phyloP scores from a whole-genome alignment of 2,329 filamentous ascomycete species.

The Aspergillus cejpii region DNA sequence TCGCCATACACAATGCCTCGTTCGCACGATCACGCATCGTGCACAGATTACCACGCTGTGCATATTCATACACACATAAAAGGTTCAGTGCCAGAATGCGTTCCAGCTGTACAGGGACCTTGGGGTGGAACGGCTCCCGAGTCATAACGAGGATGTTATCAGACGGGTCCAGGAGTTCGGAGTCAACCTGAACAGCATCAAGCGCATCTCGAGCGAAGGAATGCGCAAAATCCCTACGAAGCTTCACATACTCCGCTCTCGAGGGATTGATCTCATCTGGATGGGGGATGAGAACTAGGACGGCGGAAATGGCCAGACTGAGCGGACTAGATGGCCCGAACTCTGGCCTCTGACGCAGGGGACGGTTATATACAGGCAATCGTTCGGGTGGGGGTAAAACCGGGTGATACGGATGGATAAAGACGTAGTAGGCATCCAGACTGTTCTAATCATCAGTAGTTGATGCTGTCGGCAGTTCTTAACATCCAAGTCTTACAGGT shows the following conservation, averaged over 20 bases:
- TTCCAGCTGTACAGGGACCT: conserved; percentile 23
- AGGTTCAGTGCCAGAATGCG: conserved; percentile 23
- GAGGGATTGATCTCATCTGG: conserved; percentile 17
- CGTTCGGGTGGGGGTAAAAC: conserved; percentile 22
- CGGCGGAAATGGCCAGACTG: conserved; percentile 24
- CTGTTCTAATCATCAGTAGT: conserved; percentile 11
- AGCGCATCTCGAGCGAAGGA: conserved; percentile 21
- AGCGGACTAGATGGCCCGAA: conserved; percentile 23
- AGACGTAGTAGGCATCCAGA: conserved; percentile 28
- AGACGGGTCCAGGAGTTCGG: conserved; percentile 16
- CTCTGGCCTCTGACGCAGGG: conserved; percentile 2
- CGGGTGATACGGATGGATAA: conserved; percentile 28
- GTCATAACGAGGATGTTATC: conserved; percentile 9
- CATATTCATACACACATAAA: conserved; percentile 28
- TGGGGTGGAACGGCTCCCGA: conserved; percentile 14
- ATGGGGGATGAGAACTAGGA: conserved; percentile 24
- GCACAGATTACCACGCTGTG: conserved; percentile 25
- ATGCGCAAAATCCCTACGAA: conserved; percentile 21
- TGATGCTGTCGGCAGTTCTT: not conserved
- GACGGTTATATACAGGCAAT: conserved; percentile 13
- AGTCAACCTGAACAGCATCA: conserved; percentile 22
- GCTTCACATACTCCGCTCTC: conserved; percentile 14
- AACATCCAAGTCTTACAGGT: conserved; percentile 34
- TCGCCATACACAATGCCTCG: conserved; percentile 23
- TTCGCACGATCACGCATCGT: conserved; percentile 27